Base-by-base conservation (phyloP, 2,329 filamentous ascomycete genomes). In the Epichloe sibirici region DNA sequence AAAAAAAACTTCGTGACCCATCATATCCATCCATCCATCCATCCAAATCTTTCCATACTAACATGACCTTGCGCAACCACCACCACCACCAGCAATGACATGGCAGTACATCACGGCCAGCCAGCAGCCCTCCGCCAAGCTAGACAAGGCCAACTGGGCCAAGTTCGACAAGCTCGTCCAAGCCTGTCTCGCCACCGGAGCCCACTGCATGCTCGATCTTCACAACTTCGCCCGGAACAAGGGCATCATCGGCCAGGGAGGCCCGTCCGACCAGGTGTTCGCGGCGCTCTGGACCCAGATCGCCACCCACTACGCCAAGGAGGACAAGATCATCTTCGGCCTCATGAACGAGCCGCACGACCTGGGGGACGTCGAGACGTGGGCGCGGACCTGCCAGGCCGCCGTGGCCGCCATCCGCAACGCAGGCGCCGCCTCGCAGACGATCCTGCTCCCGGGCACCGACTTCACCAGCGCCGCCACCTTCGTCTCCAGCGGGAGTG, bases 321-420 rank as follows among this genome's bases (percentile, higher is more conserved):
- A 79, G 48, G 62, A 71, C 39, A 79, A 28, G 72, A 73, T 49
- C 63, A 76, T 55, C 66, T 86, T 86, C 57, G 82, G 81, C 13
- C 62, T 86, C 45, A 86, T 86, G 82, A 87, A 86, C 66, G 83
- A 83, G 66, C 82, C 83, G 6, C 80, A 85, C 63, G 76, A 81
- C 50, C 65, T 78, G 52, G 74, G 81, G 58, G 74, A 81, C 59
- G 71, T 83, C 17, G 57, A 64, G 61, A 28, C 63, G 1, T 86
- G 83, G 83, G 80, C 77, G 0, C 63, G 71, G 4, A 81, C 78
- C 0, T 77, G 79, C 55, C 83, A 86, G 61, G 72, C 71, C 12
- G 81, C 72, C 15, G 83, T 88, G 1, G 81, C 76, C 0, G 83
- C 81, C 3, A 85, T 88, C 59, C 78, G 83, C 44, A 65, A 74